Conservation (phyloP, 2,329 filamentous ascomycete genomes). For the Cucurbitaria berberidis region DNA sequence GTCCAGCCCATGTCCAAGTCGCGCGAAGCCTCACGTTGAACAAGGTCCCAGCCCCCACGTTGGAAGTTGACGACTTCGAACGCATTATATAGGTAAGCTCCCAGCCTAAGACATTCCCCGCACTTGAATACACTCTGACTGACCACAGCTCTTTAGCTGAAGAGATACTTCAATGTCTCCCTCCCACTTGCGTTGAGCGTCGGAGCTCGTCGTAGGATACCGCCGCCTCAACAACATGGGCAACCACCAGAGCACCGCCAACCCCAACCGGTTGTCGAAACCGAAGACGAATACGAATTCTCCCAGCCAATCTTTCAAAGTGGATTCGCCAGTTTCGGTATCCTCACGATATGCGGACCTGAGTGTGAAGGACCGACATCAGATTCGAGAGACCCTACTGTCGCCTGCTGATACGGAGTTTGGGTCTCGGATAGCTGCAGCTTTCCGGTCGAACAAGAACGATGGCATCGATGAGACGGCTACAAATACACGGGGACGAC, state of each 20-base stretch:
- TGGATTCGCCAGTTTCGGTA: constrained; percentile 29
- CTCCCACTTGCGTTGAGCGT: constrained; percentile 17
- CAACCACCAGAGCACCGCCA: constrained; percentile 35
- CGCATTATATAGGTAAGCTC: constrained; percentile 24
- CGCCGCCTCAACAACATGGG: constrained; percentile 34
- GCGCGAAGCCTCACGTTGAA: constrained; percentile 15
- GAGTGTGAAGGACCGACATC: constrained; percentile 35
- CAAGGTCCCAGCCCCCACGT: constrained; percentile 28
- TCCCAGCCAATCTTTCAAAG: constrained; percentile 18
- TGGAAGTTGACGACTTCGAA: constrained; percentile 7
- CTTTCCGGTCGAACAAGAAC: constrained; percentile 23
- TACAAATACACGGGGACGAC: constrained; percentile 30
- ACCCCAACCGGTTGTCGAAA: constrained; percentile 42
- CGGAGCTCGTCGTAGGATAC: constrained; percentile 25
- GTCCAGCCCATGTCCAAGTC: constrained; percentile 15
- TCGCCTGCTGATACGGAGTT: constrained; percentile 37
- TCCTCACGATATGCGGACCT: constrained; percentile 35
- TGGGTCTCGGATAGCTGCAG: too few relatives aligned
- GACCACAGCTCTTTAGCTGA: constrained; percentile 9
- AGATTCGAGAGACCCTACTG: constrained; percentile 37
- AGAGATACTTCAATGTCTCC: constrained; percentile 21
- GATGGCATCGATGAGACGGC: constrained; percentile 27
- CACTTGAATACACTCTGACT: constrained; percentile 15
- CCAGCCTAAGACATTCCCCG: constrained; percentile 12
- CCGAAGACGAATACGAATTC: constrained; percentile 47